A percentile compares a stretch with the other conserved stretches of the same genome.
phyloP scores from a whole-genome alignment of 495 filamentous ascomycete genomes.

The Penicillium pulvis region DNA sequence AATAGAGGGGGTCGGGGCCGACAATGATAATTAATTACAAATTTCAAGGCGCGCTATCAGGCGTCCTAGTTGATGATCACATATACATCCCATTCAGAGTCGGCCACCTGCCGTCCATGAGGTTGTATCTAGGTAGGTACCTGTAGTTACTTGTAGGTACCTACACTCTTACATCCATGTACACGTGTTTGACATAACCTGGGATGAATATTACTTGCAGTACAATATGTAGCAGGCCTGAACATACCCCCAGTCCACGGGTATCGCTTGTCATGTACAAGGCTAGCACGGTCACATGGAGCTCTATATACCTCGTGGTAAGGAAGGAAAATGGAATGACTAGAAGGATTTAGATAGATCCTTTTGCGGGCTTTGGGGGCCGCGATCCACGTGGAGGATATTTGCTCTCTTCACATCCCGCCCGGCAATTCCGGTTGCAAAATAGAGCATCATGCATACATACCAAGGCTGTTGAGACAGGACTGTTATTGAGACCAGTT shows the following conservation, averaged over 20 bases:
- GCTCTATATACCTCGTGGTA: conserved; percentile 6
- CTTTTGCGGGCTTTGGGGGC: not conserved
- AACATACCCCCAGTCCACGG: too few species aligned
- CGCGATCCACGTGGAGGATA: not conserved
- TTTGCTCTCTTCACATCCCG: not conserved
- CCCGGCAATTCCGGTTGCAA: not conserved
- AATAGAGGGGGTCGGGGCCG: not conserved
- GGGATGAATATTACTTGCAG: too few species aligned
- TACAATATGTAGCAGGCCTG: too few species aligned
- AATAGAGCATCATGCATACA: too few species aligned
- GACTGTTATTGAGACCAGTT: not conserved
- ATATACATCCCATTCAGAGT: not conserved
- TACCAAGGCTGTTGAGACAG: too few species aligned
- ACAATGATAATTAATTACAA: not conserved
- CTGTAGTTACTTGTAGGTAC: too few species aligned
- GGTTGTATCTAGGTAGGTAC: too few species aligned
- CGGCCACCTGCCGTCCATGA: not conserved
- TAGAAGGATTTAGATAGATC: conserved; percentile 2
- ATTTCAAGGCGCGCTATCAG: not conserved
- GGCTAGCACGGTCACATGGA: not conserved
- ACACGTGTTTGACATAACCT: too few species aligned
- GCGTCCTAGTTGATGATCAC: not conserved
- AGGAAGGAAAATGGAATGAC: conserved; percentile 3
- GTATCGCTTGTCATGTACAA: not conserved
- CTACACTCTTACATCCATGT: too few species aligned